Evolutionary conservation across 495 filamentous ascomycete genomes (phyloP).

Genomic region (Neurospora tetrasperma): DNA sequence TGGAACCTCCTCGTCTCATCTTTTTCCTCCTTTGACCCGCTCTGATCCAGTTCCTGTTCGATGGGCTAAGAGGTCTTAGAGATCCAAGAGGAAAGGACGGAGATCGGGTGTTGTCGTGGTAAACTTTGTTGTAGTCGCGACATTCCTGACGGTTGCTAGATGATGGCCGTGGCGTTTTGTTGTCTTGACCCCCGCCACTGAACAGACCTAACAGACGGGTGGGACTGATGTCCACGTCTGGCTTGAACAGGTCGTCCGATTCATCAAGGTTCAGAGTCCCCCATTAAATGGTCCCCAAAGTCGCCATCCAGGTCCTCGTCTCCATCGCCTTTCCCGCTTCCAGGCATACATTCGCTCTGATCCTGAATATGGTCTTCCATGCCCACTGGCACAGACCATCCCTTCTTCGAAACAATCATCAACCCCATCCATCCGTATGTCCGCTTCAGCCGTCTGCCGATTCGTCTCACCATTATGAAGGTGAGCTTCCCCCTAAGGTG

Average conservation of each 20-base stretch:
- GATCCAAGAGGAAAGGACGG: neutral
- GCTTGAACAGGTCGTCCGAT: too few relatives aligned
- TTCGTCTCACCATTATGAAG: slow-evolving; percentile 8
- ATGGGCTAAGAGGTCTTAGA: neutral
- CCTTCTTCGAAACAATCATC: slow-evolving; percentile 8
- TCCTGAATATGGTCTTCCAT: neutral
- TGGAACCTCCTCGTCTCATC: too few relatives aligned
- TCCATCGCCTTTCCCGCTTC: too few relatives aligned
- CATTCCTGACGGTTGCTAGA: neutral
- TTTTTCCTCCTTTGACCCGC: too few relatives aligned
- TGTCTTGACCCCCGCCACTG: neutral
- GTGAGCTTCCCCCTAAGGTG: slow-evolving; percentile 13
- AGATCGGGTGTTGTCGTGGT: neutral
- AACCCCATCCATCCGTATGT: slow-evolving; percentile 11
- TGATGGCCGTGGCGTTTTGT: neutral
- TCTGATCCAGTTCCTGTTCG: too few relatives aligned
- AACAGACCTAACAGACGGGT: neutral
- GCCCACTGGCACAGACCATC: neutral
- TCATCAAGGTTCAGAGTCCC: too few relatives aligned
- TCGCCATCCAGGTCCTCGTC: too few relatives aligned
- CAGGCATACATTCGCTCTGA: too few relatives aligned
- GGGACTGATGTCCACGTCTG: too few relatives aligned
- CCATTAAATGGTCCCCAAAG: too few relatives aligned
- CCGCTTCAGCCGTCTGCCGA: slow-evolving; percentile 10
- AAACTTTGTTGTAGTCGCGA: neutral